Percentiles rank a stretch among this genome's conserved stretches.
Conservation (phyloP, 1,284 basidiomycete genomes). For the Moesziomyces globuligerus region DNA sequence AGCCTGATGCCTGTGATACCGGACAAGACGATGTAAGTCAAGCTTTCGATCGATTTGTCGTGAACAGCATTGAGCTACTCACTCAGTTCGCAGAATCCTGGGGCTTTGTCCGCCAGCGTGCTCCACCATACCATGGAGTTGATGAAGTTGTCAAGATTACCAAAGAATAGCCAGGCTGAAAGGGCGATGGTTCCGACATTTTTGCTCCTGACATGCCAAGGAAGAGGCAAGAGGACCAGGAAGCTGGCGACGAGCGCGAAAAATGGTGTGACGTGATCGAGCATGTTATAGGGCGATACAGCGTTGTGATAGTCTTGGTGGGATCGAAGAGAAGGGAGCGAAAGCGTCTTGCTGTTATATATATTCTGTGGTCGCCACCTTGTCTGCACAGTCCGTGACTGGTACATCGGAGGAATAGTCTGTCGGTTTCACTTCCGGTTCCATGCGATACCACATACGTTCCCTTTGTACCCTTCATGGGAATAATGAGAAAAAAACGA, state of each 20-base stretch:
- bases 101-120: slow-evolving; percentile 1
- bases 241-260: slow-evolving; percentile 4
- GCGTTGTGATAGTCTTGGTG: neutral
- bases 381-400: too few species aligned
- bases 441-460: too few species aligned
- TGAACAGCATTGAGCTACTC: too few species aligned
- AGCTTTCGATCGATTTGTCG: neutral
- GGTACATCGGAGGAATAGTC: too few species aligned
- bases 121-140: slow-evolving; percentile 18
- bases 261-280: slow-evolving; percentile 19
- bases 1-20: slow-evolving; percentile 10
- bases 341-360: too few species aligned
- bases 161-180: slow-evolving; percentile 8
- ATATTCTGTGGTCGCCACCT: too few species aligned
- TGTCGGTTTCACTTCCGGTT: too few species aligned
- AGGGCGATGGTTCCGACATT: slow-evolving; percentile 17
- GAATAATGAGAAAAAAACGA: too few species aligned
- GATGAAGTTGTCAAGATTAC: slow-evolving; percentile 20
- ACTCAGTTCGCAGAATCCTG: slow-evolving; percentile 22
- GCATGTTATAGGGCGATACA: slow-evolving; percentile 4
- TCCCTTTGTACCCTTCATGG: too few species aligned
- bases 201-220: slow-evolving; percentile 20
- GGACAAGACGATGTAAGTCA: neutral
- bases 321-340: too few species aligned
- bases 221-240: slow-evolving; percentile 9